These are phyloP conservation scores for Scytalidium sp. DNA, from an alignment of 2,329 filamentous ascomycete species.

Conservation along the genomic window DNA sequence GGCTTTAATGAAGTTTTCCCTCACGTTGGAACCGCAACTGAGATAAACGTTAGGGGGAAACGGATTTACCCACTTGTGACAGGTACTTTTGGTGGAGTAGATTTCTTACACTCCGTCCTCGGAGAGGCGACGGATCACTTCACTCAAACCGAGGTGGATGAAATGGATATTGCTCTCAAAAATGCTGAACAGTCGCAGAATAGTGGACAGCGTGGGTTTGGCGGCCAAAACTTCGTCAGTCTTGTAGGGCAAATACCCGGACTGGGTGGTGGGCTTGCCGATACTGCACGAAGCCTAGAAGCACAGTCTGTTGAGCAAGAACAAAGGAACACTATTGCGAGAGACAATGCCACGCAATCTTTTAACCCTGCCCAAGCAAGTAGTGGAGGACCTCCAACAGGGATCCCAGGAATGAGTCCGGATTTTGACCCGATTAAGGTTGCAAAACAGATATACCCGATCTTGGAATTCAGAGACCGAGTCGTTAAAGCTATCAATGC, in stretches of 20 bases:
- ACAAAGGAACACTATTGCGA: conserved; percentile 45
- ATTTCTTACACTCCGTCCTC: conserved; percentile 74
- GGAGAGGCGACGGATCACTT: conserved; percentile 81
- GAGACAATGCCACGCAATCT: conserved; percentile 45
- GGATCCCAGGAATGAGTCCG: conserved; percentile 71
- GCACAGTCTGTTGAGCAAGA: conserved; percentile 61
- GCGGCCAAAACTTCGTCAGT: conserved; percentile 62
- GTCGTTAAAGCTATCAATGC: conserved; percentile 84
- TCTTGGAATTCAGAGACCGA: conserved; percentile 89
- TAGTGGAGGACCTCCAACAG: conserved; percentile 38
- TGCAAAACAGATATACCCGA: conserved; percentile 84
- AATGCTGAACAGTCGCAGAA: conserved; percentile 55
- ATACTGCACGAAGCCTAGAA: conserved; percentile 63
- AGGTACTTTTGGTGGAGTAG: conserved; percentile 74
- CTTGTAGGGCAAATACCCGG: conserved; percentile 75
- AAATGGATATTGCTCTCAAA: conserved; percentile 72
- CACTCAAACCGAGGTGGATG: conserved; percentile 79
- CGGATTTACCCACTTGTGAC: conserved; percentile 74
- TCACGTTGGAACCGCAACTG: conserved; percentile 65
- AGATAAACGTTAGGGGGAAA: conserved; percentile 64
- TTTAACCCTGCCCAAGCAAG: conserved; percentile 41
- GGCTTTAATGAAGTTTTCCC: conserved; percentile 68
- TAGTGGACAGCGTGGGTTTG: conserved; percentile 31
- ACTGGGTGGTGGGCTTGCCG: conserved; percentile 61
- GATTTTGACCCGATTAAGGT: conserved; percentile 77